phyloP scores from a whole-genome alignment of 345 rosid species.

The Jatropha curcas region DNA sequence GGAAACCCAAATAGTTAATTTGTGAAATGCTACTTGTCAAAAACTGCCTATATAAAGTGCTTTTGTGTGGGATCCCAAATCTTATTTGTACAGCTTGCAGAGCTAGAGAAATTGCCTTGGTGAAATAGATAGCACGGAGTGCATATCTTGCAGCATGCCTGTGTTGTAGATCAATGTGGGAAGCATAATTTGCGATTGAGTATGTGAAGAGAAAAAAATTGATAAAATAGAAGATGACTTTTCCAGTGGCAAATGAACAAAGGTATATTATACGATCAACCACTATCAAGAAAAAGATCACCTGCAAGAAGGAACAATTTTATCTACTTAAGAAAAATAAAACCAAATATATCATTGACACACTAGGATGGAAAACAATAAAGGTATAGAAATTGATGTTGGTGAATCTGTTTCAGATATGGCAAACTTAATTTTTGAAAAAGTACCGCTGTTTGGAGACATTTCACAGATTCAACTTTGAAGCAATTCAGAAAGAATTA shows the following conservation, averaged over 20 bases:
- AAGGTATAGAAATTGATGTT: background rate
- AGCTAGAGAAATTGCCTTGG: slow-evolving; percentile 44
- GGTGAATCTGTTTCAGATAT: background rate
- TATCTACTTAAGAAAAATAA: slow-evolving; percentile 5
- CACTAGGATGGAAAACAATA: background rate
- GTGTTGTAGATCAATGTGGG: slow-evolving; percentile 32
- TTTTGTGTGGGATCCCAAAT: slow-evolving; percentile 44
- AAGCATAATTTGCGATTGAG: slow-evolving; percentile 40
- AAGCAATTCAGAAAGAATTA: background rate
- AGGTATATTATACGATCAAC: slow-evolving; percentile 48
- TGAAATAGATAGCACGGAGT: slow-evolving; percentile 45
- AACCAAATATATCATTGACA: background rate
- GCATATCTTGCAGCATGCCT: slow-evolving; percentile 39
- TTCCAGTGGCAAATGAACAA: slow-evolving; percentile 48
- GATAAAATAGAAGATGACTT: slow-evolving; percentile 42
- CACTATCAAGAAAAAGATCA: slow-evolving; percentile 49
- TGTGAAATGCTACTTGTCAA: slow-evolving; percentile 38
- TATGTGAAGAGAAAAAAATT: slow-evolving; percentile 41
- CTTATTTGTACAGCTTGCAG: slow-evolving; percentile 46
- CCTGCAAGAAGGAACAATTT: slow-evolving; percentile 32
- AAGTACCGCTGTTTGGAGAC: background rate
- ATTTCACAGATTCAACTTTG: background rate
- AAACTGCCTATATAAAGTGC: slow-evolving; percentile 44
- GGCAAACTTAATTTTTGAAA: background rate
- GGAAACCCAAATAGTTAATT: slow-evolving; percentile 43